phyloP scores from a whole-genome alignment of 805 yeast species.

The Hanseniaspora lachancei region DNA sequence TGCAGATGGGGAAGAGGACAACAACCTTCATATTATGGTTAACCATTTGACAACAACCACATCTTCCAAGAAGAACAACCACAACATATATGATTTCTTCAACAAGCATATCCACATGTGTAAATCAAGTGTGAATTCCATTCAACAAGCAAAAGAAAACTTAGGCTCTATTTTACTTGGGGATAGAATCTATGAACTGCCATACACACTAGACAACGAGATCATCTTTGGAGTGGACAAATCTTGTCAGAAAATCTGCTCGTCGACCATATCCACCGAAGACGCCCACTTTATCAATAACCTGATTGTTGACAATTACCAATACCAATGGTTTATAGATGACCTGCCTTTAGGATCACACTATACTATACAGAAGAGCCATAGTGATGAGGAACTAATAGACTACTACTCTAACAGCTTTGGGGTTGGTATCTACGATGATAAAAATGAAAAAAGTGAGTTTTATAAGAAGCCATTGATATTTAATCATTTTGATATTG shows the following conservation, averaged over 20 bases:
- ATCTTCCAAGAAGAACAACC: conserved; percentile 34
- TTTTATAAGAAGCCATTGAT: conserved; percentile 34
- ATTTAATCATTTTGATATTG: conserved; percentile 68
- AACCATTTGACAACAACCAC: conserved; percentile 61
- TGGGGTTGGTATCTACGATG: conserved; percentile 59
- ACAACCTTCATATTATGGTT: conserved; percentile 63
- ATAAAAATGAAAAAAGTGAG: conserved; percentile 20
- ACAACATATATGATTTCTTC: conserved; percentile 67
- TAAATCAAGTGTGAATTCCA: conserved; percentile 34
- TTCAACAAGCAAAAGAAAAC: conserved; percentile 64
- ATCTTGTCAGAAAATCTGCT: conserved; percentile 58
- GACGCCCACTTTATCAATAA: conserved; percentile 68
- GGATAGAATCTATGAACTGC: conserved; percentile 87
- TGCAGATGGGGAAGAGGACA: conserved; percentile 33
- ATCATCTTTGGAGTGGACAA: conserved; percentile 35
- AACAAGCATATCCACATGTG: conserved; percentile 76
- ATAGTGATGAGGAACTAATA: conserved; percentile 33
- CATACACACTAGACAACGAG: conserved; percentile 69
- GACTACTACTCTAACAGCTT: conserved; percentile 71
- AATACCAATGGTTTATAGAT: conserved; percentile 85
- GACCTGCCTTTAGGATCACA: conserved; percentile 75
- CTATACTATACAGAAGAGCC: conserved; percentile 24
- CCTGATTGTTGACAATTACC: conserved; percentile 68
- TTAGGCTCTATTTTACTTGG: conserved; percentile 90
- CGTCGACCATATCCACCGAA: conserved; percentile 40